Evolutionary conservation across 257 asterid species (phyloP).

Genomic region (Leptodermis oblonga): DNA sequence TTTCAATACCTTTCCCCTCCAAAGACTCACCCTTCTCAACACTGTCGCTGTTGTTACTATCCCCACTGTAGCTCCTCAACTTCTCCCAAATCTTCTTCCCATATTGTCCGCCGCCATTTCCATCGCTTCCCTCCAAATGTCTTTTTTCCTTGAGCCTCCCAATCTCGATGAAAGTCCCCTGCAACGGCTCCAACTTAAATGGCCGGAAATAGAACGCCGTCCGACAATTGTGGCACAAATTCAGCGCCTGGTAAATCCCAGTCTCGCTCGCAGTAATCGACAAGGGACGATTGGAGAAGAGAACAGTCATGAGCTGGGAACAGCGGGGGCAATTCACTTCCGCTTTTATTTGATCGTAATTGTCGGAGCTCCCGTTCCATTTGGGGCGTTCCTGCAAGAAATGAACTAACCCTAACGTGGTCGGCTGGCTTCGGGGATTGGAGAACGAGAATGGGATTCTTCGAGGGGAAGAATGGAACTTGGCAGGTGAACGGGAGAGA

Average conservation of each 20-base stretch:
- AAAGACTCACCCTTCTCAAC: constrained; percentile 10
- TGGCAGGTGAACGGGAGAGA: constrained; percentile 19
- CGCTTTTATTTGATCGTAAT: constrained; percentile 67
- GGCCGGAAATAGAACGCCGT: constrained; percentile 91
- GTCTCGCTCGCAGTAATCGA: constrained; percentile 56
- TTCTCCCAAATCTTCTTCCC: constrained; percentile 90
- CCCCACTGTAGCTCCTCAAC: constrained; percentile 72
- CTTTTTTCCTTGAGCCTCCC: constrained; percentile 67
- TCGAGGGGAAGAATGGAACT: constrained; percentile 30
- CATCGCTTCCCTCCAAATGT: constrained; percentile 29
- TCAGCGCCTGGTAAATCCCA: constrained; percentile 81
- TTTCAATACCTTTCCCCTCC: constrained; percentile 9
- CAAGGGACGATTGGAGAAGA: constrained; percentile 80
- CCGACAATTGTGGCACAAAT: constrained; percentile 65
- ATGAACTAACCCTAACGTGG: constrained; percentile 31
- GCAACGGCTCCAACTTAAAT: constrained; percentile 75
- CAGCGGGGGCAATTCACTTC: constrained; percentile 87
- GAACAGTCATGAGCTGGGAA: constrained; percentile 54
- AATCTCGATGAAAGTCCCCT: constrained; percentile 82
- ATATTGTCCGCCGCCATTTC: constrained; percentile 28
- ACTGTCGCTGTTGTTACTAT: constrained; percentile 12
- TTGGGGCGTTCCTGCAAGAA: constrained; percentile 50
- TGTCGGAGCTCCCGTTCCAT: constrained; percentile 73
- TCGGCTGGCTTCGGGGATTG: constrained; percentile 15
- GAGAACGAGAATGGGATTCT: constrained; percentile 22